A percentile compares a stretch with the other conserved stretches of the same genome.
phyloP scores from a whole-genome alignment of 306 rosid species.

The Castanea crenata region DNA sequence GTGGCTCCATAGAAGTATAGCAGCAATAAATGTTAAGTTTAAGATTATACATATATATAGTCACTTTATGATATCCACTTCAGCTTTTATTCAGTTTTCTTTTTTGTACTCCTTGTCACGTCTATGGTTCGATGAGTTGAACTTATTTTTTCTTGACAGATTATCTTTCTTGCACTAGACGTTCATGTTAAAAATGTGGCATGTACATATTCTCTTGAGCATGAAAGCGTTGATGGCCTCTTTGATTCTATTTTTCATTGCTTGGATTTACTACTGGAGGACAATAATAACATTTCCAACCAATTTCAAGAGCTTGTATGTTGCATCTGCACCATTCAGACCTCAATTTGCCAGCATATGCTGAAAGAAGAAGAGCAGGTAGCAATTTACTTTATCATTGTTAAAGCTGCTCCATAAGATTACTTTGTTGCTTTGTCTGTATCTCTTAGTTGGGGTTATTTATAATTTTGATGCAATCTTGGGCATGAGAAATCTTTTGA shows the following conservation, averaged over 20 bases:
- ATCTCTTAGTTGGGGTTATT: conserved; percentile 17
- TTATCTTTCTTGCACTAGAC: conserved; percentile 75
- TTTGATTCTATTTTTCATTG: conserved; percentile 55
- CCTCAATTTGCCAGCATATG: conserved; percentile 68
- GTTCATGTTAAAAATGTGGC: conserved; percentile 61
- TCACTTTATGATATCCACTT: neutral
- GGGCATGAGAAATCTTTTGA: conserved; percentile 14
- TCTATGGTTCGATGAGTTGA: neutral
- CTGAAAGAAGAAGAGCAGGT: conserved; percentile 95
- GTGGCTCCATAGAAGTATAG: fast-evolving
- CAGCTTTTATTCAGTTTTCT: neutral
- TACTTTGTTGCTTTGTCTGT: conserved; percentile 16
- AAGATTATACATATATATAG: neutral
- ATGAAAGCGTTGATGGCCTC: conserved; percentile 49
- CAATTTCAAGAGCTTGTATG: conserved; percentile 69
- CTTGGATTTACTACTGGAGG: conserved; percentile 48
- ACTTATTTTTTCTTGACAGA: conserved; percentile 41
- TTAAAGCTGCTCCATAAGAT: neutral
- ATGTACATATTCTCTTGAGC: conserved; percentile 75
- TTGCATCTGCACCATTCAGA: conserved; percentile 62
- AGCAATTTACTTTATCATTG: conserved; percentile 12
- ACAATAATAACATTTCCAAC: conserved; percentile 38
- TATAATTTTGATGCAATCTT: neutral
- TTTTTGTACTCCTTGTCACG: neutral
- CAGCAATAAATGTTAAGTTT: too few relatives aligned